phyloP scores from a whole-genome alignment of 371 early-diverging fungal species.

The Actinomortierella wolfii region DNA sequence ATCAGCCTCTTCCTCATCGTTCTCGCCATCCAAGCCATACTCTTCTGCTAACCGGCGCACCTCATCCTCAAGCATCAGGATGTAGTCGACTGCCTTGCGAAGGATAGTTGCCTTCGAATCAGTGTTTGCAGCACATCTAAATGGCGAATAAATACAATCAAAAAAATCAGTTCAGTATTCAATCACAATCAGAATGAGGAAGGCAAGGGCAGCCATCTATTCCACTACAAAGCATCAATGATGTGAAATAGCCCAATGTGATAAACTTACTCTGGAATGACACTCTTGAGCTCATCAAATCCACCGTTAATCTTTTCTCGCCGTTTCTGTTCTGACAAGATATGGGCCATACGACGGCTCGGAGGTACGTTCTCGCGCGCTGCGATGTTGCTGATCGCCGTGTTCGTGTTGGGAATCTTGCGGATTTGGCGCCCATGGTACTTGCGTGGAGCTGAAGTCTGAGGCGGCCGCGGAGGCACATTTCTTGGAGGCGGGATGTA shows the following conservation, averaged over 20 bases:
- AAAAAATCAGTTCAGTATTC: too few species aligned
- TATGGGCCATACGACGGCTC: slow-evolving; percentile 49
- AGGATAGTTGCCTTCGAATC: slow-evolving; percentile 43
- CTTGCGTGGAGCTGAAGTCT: slow-evolving; percentile 41
- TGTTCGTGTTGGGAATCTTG: slow-evolving; percentile 10
- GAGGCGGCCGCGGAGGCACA: slow-evolving; percentile 27
- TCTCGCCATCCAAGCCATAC: too few species aligned
- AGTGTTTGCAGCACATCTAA: slow-evolving; percentile 36
- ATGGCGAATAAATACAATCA: neutral
- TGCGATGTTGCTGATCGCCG: slow-evolving; percentile 1
- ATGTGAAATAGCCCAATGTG: neutral
- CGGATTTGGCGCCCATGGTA: slow-evolving; percentile 44
- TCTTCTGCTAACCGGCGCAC: slow-evolving; percentile 16
- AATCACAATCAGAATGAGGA: neutral
- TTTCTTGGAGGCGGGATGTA: slow-evolving; percentile 31
- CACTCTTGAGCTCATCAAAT: slow-evolving; percentile 50
- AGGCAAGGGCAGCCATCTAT: neutral
- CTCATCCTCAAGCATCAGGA: slow-evolving; percentile 32
- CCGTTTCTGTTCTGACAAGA: slow-evolving; percentile 49
- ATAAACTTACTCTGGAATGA: slow-evolving; percentile 44
- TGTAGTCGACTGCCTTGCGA: slow-evolving; percentile 38
- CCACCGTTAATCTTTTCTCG: slow-evolving; percentile 52
- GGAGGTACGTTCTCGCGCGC: slow-evolving; percentile 1
- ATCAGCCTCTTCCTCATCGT: too few species aligned
- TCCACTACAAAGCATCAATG: neutral